Percentiles rank a stretch among this genome's conserved stretches.
phyloP scores from a whole-genome alignment of 2,329 filamentous ascomycete genomes.

The Plenodomus biglobosus region DNA sequence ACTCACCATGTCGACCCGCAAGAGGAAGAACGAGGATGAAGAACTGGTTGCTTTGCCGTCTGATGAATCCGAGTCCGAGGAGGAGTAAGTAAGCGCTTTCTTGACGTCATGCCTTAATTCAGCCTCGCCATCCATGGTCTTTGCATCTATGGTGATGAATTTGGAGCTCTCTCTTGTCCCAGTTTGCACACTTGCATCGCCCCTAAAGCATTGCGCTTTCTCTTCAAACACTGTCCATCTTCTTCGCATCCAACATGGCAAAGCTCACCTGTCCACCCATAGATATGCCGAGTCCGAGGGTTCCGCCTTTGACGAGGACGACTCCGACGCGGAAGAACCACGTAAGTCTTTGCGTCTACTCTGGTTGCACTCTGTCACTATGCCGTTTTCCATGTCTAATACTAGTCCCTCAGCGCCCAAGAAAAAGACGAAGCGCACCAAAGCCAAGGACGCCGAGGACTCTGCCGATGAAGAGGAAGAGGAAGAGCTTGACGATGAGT shows the following conservation, averaged over 20 bases:
- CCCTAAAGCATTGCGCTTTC: not conserved
- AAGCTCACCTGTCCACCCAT: constrained; percentile 21
- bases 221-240: not conserved
- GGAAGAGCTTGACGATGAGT: constrained; percentile 36
- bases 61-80: constrained; percentile 49
- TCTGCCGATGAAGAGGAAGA: constrained; percentile 38
- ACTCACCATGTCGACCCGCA: constrained; percentile 48
- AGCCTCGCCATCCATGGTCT: constrained; percentile 23
- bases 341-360: constrained; percentile 26
- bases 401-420: constrained; percentile 31
- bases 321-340: constrained; percentile 40
- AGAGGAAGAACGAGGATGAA: constrained; percentile 50
- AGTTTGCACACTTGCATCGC: no score
- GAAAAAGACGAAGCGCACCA: constrained; percentile 40
- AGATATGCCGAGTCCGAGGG: constrained; percentile 44
- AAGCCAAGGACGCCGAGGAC: constrained; percentile 34
- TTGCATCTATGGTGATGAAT: constrained; percentile 23
- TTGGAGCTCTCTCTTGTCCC: no score
- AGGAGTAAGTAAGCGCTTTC: constrained; percentile 44
- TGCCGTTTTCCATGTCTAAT: not conserved
- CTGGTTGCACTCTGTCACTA: no score
- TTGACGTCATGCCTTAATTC: constrained; percentile 43
- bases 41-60: constrained; percentile 50
- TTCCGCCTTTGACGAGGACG: constrained; percentile 42
- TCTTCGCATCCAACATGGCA: not conserved